Evolutionary conservation across 352 stramenopile genomes (phyloP).

Genomic region (Plasmopara viticola): DNA sequence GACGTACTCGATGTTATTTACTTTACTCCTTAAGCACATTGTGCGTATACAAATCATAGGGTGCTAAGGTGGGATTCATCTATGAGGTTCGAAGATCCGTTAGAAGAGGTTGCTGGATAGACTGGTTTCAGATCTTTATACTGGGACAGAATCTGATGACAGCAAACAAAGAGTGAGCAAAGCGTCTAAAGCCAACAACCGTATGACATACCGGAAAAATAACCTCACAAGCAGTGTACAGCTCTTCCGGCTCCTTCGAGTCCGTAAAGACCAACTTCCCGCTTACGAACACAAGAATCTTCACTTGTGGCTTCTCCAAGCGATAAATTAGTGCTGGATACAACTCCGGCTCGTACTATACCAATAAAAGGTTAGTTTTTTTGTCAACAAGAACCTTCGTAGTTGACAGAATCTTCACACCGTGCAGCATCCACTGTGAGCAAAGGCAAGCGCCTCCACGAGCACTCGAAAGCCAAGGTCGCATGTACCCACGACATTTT

Average conservation of each 20-base stretch:
- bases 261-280: constrained; percentile 97
- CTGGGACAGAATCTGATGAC: too few relatives aligned
- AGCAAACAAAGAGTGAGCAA: too few relatives aligned
- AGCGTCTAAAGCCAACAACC: too few relatives aligned
- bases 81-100: too few relatives aligned
- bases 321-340: constrained; percentile 99
- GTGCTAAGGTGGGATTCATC: too few relatives aligned
- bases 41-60: too few relatives aligned
- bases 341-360: constrained; percentile 97
- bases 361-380: neutral
- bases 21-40: too few relatives aligned
- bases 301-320: constrained; percentile 93
- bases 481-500: constrained; percentile 76
- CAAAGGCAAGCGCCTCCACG: constrained; percentile 73
- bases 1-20: too few relatives aligned
- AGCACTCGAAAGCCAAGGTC: constrained; percentile 72
- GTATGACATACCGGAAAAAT: constrained; percentile 53
- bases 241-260: constrained; percentile 78
- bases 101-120: too few relatives aligned
- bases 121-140: too few relatives aligned
- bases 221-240: constrained; percentile 76
- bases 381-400: neutral
- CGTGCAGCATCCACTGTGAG: constrained; percentile 66
- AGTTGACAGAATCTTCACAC: constrained; percentile 20
- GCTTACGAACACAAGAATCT: constrained; percentile 98